Evolutionary conservation across 2,329 filamentous ascomycete species (phyloP).

Genomic region (Cryphonectria carpinicola): DNA sequence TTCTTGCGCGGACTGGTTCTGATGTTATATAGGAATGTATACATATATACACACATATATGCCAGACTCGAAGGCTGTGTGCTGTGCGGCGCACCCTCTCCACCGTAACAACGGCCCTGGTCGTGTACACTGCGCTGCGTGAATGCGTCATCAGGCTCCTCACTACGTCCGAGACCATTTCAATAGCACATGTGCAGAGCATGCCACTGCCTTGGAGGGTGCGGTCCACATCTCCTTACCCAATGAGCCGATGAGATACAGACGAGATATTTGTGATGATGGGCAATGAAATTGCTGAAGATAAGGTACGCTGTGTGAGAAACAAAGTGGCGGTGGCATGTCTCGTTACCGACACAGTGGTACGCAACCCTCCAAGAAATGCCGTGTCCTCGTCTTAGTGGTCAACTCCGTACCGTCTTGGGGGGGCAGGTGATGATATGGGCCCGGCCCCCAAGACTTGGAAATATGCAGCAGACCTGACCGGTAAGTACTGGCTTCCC

Average conservation of each 20-base stretch:
- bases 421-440: not conserved
- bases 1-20: not conserved
- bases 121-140: not conserved
- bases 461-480: not conserved
- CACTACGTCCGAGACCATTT: not conserved
- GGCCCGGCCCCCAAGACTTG: not conserved
- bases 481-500: not conserved
- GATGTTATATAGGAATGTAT: not conserved
- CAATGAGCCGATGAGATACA: not conserved
- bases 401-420: not conserved
- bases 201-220: not conserved
- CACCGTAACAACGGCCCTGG: not conserved
- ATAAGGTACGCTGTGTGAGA: not conserved
- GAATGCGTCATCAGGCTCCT: not conserved
- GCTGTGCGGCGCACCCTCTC: not conserved
- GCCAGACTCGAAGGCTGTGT: not conserved
- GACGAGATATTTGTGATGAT: not conserved
- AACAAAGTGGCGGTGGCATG: not conserved
- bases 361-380: not conserved
- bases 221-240: not conserved
- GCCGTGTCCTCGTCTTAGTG: conserved; percentile 6
- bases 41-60: too few relatives aligned
- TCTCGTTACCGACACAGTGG: conserved; percentile 1
- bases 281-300: not conserved
- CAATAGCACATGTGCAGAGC: not conserved